Base-by-base conservation (phyloP, 352 stramenopile genomes). In the Heterotrichella gracilis region DNA sequence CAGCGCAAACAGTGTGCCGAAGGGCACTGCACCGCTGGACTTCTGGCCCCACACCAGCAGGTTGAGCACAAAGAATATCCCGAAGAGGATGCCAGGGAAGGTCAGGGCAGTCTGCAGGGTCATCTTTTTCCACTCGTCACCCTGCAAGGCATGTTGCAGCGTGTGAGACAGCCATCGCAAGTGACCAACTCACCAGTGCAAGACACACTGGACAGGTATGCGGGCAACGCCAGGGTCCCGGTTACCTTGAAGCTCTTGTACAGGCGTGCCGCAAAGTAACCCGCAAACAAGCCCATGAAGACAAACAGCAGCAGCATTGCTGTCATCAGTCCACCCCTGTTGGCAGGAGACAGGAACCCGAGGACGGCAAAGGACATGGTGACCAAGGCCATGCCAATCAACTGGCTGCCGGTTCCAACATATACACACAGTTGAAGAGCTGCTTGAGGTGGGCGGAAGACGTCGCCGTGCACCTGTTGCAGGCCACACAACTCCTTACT, bases 231-330 rank as follows among this genome's bases (percentile, higher is more conserved):
- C n/a, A n/a, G n/a, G n/a, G n/a, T n/a, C n/a, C n/a, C n/a, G n/a
- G n/a, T 95, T 72, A 86, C 91, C 74, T 86, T 85, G 81, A 98
- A 98, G 73, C 92, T 96, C 79, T 97, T 97, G 85, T 98, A 99
- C 42, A 96, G 82, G 69, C 87, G 81, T 21, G 92, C 86, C 21
- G 86, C 92, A 4, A 86, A 84, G 78, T 93, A 99, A 13, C 93
- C 93, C 17, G 88, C 87, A 24, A 97, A 77, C 71, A 84, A 85
- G 25, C 91, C 91, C 73, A 97, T 84, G 25, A 97, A 76, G 22
- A 97, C 88, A 76, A 96, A 99, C 66, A 95, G 83, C 4, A 97
- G 79, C 0, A 99, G 79, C 71, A 97, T 79, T 4, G 90, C 90
- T 73, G 97, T 96, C 77, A 97, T 83, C 25, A 98, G 80, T 70